Base-by-base conservation (phyloP, 257 asterid genomes). In the Buddleja alternifolia region DNA sequence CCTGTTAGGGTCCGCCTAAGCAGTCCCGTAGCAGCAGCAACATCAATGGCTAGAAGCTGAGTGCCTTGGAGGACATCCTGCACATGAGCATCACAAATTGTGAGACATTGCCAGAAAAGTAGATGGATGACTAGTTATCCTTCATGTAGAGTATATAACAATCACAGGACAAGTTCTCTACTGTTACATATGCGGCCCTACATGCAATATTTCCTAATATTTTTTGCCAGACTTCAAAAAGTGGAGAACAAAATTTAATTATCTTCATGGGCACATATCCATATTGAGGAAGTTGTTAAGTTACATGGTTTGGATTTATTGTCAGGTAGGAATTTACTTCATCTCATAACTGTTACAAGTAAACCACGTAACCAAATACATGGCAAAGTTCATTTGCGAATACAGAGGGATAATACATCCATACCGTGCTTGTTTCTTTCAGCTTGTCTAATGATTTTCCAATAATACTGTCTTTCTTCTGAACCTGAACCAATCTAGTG, bases 41-140 rank as follows among this genome's bases (percentile, higher is more conserved):
- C 90, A 68, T 94, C 99, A 42, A 91, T 84, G 41, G 97, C 99
- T 63, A 94, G 97, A 79, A 94, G 97, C 85, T 94, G 99, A 68
- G 97, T 91, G 62, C 99, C 99, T 82, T 94, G 97, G 81, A 85
- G 80, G 75, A 94, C 97, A 76, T 94, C 96, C 99, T 94, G 95
- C 73, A 29, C 61, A 69, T 42, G 56, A 36, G 66, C 54, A 61
- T 12, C 29, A 25, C 25, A 54, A 47, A 16, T 3, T 20, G 54
- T 65, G 23, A 32, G 50, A 48, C 15, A 19, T 19, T 36, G 14
- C 48, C 24, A 29, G 5, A 29, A 29, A 29, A 59, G 34, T 40
- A 72, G 54, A 42, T 55, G 46, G 16, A 37, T 70, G 16, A 66
- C 2, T 53, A 20, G 11, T 36, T 39, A 64, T 54, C 19, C 37